Percentiles rank a stretch among this genome's conserved stretches.
Conservation (phyloP, 1,284 basidiomycete genomes). For the Rhodotorula mucilaginosa region DNA sequence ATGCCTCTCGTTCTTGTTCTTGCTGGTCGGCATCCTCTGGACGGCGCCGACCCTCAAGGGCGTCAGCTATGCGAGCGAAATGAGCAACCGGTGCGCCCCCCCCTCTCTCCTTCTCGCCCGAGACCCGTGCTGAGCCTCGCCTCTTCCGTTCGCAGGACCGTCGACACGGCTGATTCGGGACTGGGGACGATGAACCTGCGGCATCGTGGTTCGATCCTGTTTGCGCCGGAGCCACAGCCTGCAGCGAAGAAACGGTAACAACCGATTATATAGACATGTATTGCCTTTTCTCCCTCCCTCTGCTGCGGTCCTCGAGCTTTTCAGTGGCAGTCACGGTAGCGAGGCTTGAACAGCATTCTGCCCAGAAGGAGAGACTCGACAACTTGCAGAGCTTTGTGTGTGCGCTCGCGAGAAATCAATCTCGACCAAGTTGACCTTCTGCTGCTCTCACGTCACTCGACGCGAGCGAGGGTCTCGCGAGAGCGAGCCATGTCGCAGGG, state of each 20-base stretch:
- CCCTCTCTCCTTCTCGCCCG: not conserved
- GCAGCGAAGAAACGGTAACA: not conserved
- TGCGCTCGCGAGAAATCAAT: too few relatives aligned
- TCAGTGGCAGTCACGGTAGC: too few relatives aligned
- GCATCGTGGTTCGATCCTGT: constrained; percentile 1
- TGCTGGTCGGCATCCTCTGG: constrained; percentile 67
- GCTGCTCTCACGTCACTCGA: not conserved
- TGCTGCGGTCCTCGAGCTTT: not conserved
- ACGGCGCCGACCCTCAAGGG: constrained; percentile 69
- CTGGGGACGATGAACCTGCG: constrained; percentile 1
- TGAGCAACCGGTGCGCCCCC: constrained; percentile 65
- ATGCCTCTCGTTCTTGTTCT: constrained; percentile 62
- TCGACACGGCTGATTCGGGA: constrained; percentile 6
- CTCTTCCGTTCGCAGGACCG: not conserved
- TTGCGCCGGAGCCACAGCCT: not conserved
- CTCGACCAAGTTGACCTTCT: too few relatives aligned
- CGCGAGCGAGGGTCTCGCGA: too few relatives aligned
- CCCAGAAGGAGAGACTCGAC: too few relatives aligned
- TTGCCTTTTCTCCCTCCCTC: not conserved
- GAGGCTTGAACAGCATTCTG: too few relatives aligned
- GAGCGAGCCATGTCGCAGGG: not conserved
- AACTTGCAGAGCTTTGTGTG: too few relatives aligned
- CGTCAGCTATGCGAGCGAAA: constrained; percentile 84
- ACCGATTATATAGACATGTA: not conserved
- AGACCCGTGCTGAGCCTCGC: not conserved